phyloP scores from a whole-genome alignment of 257 asterid genomes.

The Datura wrightii region DNA sequence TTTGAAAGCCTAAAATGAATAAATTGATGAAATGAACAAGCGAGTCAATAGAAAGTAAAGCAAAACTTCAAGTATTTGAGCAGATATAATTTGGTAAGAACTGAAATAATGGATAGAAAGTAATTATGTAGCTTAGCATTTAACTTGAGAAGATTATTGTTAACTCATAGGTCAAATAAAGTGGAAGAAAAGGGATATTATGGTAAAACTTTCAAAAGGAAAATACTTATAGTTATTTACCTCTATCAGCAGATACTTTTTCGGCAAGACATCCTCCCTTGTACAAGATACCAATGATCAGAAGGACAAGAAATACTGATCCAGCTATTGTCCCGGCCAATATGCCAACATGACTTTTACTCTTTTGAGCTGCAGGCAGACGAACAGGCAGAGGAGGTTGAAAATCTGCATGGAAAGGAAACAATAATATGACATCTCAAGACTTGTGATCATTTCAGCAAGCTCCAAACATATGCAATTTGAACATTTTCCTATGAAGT shows the following conservation, averaged over 20 bases:
- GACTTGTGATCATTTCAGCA: background rate
- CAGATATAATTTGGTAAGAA: background rate
- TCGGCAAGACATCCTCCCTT: conserved; percentile 57
- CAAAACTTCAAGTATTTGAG: background rate
- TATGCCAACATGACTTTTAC: conserved; percentile 35
- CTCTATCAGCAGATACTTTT: conserved; percentile 58
- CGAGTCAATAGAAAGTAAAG: background rate
- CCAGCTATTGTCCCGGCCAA: conserved; percentile 60
- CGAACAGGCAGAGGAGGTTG: conserved; percentile 52
- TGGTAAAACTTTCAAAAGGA: background rate
- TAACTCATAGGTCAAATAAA: background rate
- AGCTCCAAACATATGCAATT: background rate
- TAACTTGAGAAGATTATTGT: background rate
- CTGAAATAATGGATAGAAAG: background rate
- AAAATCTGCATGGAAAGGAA: conserved; percentile 57
- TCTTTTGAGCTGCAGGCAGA: conserved; percentile 44
- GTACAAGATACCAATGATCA: conserved; percentile 52
- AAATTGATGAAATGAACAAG: conserved; percentile 26
- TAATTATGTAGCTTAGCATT: conserved; percentile 9
- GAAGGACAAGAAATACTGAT: conserved; percentile 46
- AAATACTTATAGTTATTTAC: conserved; percentile 39
- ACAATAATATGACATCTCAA: background rate
- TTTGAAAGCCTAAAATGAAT: background rate
- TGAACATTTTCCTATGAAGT: background rate
- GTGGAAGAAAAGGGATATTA: background rate